phyloP scores from a whole-genome alignment of 495 filamentous ascomycete genomes.

The Xanthoparmelia taractica region DNA sequence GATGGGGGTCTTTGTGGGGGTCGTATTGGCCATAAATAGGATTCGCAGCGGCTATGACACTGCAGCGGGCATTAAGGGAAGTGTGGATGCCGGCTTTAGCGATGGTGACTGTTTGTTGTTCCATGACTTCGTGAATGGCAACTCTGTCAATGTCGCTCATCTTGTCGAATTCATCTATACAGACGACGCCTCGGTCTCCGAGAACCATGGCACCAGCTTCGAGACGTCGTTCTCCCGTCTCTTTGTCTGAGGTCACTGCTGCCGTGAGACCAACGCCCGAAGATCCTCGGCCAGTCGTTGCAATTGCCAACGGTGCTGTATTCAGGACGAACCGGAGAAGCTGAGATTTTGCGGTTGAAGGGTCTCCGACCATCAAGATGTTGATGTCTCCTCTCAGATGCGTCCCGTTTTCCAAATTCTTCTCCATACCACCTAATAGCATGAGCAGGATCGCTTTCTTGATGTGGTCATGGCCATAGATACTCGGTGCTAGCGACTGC shows the following conservation, averaged over 20 bases:
- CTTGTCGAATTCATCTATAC: constrained; percentile 99
- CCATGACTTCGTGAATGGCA: constrained; percentile 99
- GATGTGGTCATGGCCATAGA: constrained; percentile 95
- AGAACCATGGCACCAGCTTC: constrained; percentile 99
- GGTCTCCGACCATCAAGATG: constrained; percentile 98
- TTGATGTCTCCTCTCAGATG: constrained; percentile 99
- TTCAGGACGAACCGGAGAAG: constrained; percentile 96
- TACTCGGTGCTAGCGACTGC: constrained; percentile 96
- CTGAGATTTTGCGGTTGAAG: constrained; percentile 97
- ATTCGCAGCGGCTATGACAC: constrained; percentile 94
- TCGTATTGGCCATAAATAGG: constrained; percentile 98
- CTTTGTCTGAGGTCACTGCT: constrained; percentile 92
- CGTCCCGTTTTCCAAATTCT: constrained; percentile 96
- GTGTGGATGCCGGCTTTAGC: constrained; percentile 99
- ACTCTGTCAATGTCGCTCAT: constrained; percentile 98
- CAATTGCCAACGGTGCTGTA: constrained; percentile 93
- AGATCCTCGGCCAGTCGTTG: constrained; percentile 93
- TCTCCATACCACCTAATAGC: constrained; percentile 97
- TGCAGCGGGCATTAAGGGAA: constrained; percentile 92
- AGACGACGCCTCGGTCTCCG: constrained; percentile 92
- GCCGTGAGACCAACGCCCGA: constrained; percentile 98
- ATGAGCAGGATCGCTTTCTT: constrained; percentile 97
- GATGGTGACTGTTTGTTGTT: constrained; percentile 98
- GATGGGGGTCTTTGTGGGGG: constrained; percentile 95
- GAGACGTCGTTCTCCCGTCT: constrained; percentile 89